Conservation (phyloP, 2,329 filamentous ascomycete species). For the Diaporthe sp. region DNA sequence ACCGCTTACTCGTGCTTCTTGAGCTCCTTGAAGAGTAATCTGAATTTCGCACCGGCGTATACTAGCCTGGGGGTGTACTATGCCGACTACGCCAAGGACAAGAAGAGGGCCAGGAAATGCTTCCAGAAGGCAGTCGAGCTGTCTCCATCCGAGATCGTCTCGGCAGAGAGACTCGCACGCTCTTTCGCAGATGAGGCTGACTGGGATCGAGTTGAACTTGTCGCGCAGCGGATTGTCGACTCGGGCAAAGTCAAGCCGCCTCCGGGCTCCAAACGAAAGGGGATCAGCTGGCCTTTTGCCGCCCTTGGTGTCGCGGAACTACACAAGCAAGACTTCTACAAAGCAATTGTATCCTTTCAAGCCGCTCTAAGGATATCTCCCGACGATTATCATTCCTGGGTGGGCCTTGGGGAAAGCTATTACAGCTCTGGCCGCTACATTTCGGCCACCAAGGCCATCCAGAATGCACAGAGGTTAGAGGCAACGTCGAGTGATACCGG, state of each 20-base stretch:
- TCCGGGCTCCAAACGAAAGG: slow-evolving; percentile 92
- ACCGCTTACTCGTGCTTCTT: slow-evolving; percentile 89
- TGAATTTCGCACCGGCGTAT: slow-evolving; percentile 91
- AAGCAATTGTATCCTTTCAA: slow-evolving; percentile 93
- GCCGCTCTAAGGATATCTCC: slow-evolving; percentile 87
- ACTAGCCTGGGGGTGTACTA: slow-evolving; percentile 93
- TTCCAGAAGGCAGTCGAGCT: slow-evolving; percentile 97
- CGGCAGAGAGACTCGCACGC: slow-evolving; percentile 87
- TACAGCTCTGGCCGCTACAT: slow-evolving; percentile 94
- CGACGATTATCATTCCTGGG: slow-evolving; percentile 93
- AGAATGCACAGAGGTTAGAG: slow-evolving; percentile 85
- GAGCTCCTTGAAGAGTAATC: slow-evolving; percentile 85
- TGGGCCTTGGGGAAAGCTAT: slow-evolving; percentile 97
- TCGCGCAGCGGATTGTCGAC: slow-evolving; percentile 90
- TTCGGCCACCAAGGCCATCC: slow-evolving; percentile 92
- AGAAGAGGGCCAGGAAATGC: slow-evolving; percentile 87
- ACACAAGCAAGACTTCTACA: slow-evolving; percentile 91
- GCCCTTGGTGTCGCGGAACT: slow-evolving; percentile 94
- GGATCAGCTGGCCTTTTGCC: slow-evolving; percentile 95
- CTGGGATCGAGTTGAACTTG: slow-evolving; percentile 96
- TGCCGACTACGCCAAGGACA: slow-evolving; percentile 90
- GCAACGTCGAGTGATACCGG: slow-evolving; percentile 58
- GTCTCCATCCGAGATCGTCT: slow-evolving; percentile 86
- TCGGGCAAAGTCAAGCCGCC: slow-evolving; percentile 93
- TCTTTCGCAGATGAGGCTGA: slow-evolving; percentile 91